Evolutionary conservation across 371 early-diverging fungal genomes (phyloP), one percentile per base, ranked within the genome.

Genomic region (Mucor indicus): DNA sequence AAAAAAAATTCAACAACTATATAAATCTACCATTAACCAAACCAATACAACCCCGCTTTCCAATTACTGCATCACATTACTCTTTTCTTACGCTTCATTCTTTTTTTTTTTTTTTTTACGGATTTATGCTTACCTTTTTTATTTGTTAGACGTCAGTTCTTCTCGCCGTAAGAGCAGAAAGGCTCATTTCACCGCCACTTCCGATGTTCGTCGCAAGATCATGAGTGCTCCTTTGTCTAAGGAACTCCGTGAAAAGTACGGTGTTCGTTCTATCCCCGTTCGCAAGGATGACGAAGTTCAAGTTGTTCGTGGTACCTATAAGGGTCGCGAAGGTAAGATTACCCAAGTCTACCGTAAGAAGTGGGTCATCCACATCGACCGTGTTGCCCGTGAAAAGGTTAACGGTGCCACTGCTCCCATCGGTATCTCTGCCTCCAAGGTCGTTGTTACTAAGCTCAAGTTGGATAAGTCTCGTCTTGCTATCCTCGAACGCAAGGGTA

Each of bases 151-250:
- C 81, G 96, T 95, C 65, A 89, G 91, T 72, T 95, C 95, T 64
- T 92, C 93, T 67, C 82, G 91, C 81, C 83, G 98, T 77, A 96
- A 95, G 90, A 80, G 84, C 80, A 87, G 98, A 77, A 93, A 92
- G 89, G 98, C 98, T 68, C 98, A 98, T 86, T 97, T 98, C 86
- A 63, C 91, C 57, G 99, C 98, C 64, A 92, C 98, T 59, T 96
- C 96, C 59, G 78, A 80, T 81, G 78, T 87, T 67, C 92, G 98
- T 67, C 89, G 94, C 72, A 88, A 86, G 84, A 91, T 98, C 76
- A 95, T 98, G 98, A 88, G 90, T 75, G 87, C 97, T 50, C 67
- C 87, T 68, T 86, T 98, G 75, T 89, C 92, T 77, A 98, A 98
- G 95, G 98, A 96, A 67, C 87, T 98, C 70, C 85, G 95, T 66